A percentile compares a stretch with the other conserved stretches of the same genome.
Evolutionary conservation across 1,284 basidiomycete species (phyloP).

Genomic region (Ganoderma resinaceum): DNA sequence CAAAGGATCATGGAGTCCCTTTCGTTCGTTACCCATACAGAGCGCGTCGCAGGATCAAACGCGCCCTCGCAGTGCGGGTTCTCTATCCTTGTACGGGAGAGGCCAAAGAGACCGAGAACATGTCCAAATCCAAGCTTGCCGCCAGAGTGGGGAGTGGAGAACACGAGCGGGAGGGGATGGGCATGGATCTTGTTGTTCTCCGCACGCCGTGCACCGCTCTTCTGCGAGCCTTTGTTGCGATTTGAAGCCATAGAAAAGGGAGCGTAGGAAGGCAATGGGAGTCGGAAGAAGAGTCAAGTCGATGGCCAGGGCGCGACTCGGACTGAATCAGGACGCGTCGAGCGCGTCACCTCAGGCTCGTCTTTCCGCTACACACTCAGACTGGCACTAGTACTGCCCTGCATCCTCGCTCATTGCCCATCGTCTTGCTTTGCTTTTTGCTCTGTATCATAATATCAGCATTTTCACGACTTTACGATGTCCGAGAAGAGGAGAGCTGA

Average conservation of each 20-base stretch:
- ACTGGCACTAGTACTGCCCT: too few relatives aligned
- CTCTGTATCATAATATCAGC: not conserved
- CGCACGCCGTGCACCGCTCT: conserved; percentile 58
- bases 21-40: conserved; percentile 79
- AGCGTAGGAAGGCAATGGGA: conserved; percentile 4
- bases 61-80: conserved; percentile 73
- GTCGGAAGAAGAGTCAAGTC: conserved; percentile 1
- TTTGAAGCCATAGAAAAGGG: conserved; percentile 51
- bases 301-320: not conserved
- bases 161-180: conserved; percentile 67
- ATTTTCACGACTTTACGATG: conserved; percentile 29
- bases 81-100: conserved; percentile 54
- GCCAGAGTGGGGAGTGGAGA: conserved; percentile 49
- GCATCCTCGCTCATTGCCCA: not conserved
- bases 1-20: conserved; percentile 79
- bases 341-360: conserved; percentile 15
- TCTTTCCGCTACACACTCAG: not conserved
- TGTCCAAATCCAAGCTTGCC: conserved; percentile 44
- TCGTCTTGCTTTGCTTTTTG: not conserved
- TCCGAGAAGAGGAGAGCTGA: conserved; percentile 70
- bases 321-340: not conserved
- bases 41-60: conserved; percentile 76
- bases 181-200: conserved; percentile 75
- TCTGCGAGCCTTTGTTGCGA: conserved; percentile 45
- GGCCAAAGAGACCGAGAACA: conserved; percentile 61